Base-by-base conservation (phyloP, 441 rosid species). In the Gossypium trilobum region DNA sequence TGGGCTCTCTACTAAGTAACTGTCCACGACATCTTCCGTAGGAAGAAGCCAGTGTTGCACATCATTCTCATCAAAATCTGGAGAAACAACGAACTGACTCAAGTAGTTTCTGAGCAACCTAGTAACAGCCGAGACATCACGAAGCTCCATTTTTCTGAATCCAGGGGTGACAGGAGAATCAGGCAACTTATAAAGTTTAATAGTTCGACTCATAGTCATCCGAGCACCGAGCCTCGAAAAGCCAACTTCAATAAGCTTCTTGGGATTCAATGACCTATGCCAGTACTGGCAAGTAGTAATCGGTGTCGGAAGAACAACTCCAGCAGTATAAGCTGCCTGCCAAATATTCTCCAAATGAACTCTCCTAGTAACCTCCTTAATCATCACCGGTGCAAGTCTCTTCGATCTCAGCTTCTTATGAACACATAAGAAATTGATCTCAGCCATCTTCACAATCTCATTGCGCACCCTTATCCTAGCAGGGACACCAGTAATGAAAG, bases 311-410 rank as follows among this genome's bases (percentile, higher is more conserved):
- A 93, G 92, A 75, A 90, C 80, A 62, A 91, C 95, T 16, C 98
- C 96, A 16, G 98, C 96, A 0, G 98, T 94, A 72, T 94, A 91
- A 33, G 97, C 97, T 0, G 98, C 97, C 75, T 91, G 98, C 97
- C 97, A 94, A 3, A 88, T 87, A 71, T 90, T 87, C 88, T 94
- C 97, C 86, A 89, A 72, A 63, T 89, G 97, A 79, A 94, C 97
- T 78, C 97, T 85, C 75, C 98, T 85, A 1, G 96, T 89, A 5
- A 94, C 93, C 80, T 93, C 97, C 87, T 94, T 94, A 54, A 94
- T 94, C 97, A 94, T 84, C 25, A 94, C 97, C 1, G 98, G 97
- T 4, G 97, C 97, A 2, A 94, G 91, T 50, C 98, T 85, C 84
- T 92, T 91, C 0, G 96, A 86, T 76, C 98, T 86, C 46, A 91